Percentiles rank a stretch among this genome's conserved stretches.
Conservation (phyloP, 2,329 filamentous ascomycete species). For the Fusarium sp. region DNA sequence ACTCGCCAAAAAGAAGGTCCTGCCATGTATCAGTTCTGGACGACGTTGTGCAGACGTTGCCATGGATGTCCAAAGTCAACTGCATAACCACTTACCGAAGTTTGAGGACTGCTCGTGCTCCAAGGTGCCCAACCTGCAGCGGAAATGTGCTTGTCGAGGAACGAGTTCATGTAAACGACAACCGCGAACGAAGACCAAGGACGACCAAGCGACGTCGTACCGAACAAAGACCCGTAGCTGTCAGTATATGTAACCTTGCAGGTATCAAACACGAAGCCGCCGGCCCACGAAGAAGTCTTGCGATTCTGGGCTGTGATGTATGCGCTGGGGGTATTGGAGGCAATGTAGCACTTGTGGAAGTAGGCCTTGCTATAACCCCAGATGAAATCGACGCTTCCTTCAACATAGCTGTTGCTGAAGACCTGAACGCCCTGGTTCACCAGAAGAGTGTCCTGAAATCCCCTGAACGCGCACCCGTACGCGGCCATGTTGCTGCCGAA, state of each 20-base stretch:
- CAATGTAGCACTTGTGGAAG: conserved; percentile 52
- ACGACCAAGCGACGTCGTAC: conserved; percentile 56
- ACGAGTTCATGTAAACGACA: conserved; percentile 58
- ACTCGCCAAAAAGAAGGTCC: conserved; percentile 66
- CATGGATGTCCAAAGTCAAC: not conserved
- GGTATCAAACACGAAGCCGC: conserved; percentile 48
- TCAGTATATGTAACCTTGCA: conserved; percentile 44
- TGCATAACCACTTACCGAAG: conserved; percentile 50
- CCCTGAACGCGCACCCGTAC: conserved; percentile 56
- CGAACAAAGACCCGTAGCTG: conserved; percentile 43
- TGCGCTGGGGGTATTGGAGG: conserved; percentile 46
- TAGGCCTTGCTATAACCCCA: conserved; percentile 49
- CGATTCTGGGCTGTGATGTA: conserved; percentile 49
- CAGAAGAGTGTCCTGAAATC: conserved; percentile 61
- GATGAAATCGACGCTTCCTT: conserved; percentile 39
- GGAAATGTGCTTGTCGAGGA: conserved; percentile 52
- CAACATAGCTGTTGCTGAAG: conserved; percentile 54
- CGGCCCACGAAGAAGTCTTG: conserved; percentile 42
- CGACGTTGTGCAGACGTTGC: not conserved
- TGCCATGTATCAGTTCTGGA: not conserved
- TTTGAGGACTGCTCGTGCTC: conserved; percentile 63
- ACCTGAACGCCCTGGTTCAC: conserved; percentile 57
- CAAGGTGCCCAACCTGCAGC: conserved; percentile 53
- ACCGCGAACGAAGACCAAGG: conserved; percentile 58
- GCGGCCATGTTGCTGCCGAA: conserved; percentile 45